Evolutionary conservation across 78 protist genomes (phyloP), one percentile per base, ranked within the genome.

Genomic region (Corallochytrium limacisporum): DNA sequence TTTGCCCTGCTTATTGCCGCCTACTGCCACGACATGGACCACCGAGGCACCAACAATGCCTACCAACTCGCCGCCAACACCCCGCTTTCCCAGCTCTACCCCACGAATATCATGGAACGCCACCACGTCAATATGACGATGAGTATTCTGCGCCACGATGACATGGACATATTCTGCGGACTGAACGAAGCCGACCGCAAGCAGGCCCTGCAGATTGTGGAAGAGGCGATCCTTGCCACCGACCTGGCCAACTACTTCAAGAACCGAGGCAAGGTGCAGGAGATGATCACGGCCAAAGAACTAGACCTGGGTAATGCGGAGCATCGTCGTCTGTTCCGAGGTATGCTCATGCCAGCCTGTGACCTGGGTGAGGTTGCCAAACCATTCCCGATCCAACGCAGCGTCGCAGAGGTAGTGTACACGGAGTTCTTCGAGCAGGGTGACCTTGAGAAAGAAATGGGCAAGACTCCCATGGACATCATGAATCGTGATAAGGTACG

Each of bases 11-110:
- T 56, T 16, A 16, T 56, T 10, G 2, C 39, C 33, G 20, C 37
- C 31, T 46, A 38, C 39, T 35, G 63, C 43, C 63, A 56, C 47
- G 63, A 56, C 63, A 20, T 56, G 36, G 63, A 56, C 63, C 63
- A 56, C 22, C 63, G 63, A 42, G 63, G 63, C 48, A 56, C 43
- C 18, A 56, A 4, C 39, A 38, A 38, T 32, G 29, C 26, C 28
- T 56, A 24, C 46, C 43, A 37, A 8, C 16, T 24, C 24, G 20
- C 24, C 33, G 26, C 43, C 16, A 28, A 18, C 47, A 38, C 63
- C 36, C 16, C 63, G 6, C 63, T 56, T 32, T 42, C 63, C 33
- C 3, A 24, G 26, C 47, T 56, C 33, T 56, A 56, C 46, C 1
- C 32, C 39, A 24, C 48, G 16, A 22, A 33, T 4, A 33, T 56